Conservation (phyloP, 257 asterid species). For the Leonotis leonurus region DNA sequence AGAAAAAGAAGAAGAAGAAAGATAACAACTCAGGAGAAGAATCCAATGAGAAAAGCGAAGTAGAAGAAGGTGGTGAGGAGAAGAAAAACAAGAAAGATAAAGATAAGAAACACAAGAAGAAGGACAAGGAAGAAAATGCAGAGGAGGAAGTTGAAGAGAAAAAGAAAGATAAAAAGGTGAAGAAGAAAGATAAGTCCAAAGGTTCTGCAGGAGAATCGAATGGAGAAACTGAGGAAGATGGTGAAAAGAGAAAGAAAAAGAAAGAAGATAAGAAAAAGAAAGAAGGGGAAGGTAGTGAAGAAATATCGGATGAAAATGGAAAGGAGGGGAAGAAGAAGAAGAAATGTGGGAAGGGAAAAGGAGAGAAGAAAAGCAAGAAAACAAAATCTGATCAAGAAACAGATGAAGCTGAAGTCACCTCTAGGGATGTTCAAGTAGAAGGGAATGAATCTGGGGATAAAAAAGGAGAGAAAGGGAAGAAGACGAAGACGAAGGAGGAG, state of each 20-base stretch:
- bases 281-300: not conserved
- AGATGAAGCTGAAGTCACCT: constrained; percentile 17
- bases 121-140: not conserved
- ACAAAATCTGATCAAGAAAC: constrained; percentile 12
- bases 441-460: constrained; percentile 24
- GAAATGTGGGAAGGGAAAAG: constrained; percentile 12
- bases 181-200: constrained; percentile 14
- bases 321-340: constrained; percentile 9
- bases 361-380: constrained; percentile 20
- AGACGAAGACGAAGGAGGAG: constrained; percentile 40
- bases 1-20: constrained; percentile 16
- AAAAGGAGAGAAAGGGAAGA: constrained; percentile 29
- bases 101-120: constrained; percentile 18
- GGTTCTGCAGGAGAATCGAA: constrained; percentile 18
- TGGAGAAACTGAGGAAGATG: constrained; percentile 15
- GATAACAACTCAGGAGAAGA: constrained; percentile 16
- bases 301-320: not conserved
- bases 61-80: constrained; percentile 7
- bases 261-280: constrained; percentile 3
- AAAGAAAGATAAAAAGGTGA: constrained; percentile 5
- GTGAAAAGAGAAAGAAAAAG: not conserved
- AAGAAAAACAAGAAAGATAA: constrained; percentile 21
- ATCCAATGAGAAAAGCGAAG: constrained; percentile 1
- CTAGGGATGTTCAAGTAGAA: constrained; percentile 40
- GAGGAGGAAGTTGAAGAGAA: not conserved